phyloP scores from a whole-genome alignment of 2,329 filamentous ascomycete species.

The Arachnomyces sp. region DNA sequence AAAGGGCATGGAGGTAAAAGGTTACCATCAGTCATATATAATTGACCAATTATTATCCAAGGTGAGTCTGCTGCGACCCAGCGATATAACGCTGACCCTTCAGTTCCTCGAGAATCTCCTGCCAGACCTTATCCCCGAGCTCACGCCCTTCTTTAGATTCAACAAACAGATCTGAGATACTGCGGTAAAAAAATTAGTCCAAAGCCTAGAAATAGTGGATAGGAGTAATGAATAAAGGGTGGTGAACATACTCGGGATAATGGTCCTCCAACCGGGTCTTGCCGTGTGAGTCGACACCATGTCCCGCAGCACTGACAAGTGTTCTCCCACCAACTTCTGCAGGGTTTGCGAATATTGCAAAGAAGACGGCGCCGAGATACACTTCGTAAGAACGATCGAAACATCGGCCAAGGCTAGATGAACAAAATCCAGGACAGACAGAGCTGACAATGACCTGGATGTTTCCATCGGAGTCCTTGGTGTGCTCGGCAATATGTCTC shows the following conservation, averaged over 20 bases:
- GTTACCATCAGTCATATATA: no score
- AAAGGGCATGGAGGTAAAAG: no score
- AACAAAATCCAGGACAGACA: conserved; percentile 38
- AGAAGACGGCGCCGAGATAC: conserved; percentile 26
- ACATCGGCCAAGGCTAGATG: conserved; percentile 34
- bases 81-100: conserved; percentile 18
- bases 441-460: conserved; percentile 37
- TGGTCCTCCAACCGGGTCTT: conserved; percentile 13
- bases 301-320: conserved; percentile 33
- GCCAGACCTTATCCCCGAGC: conserved; percentile 33
- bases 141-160: conserved; percentile 21
- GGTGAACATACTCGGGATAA: conserved; percentile 1
- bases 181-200: no score
- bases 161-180: no score
- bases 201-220: no score
- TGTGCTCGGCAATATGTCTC: conserved; percentile 27
- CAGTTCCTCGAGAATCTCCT: conserved; percentile 31
- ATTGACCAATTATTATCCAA: conserved; percentile 40
- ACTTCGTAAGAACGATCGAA: conserved; percentile 29
- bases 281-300: conserved; percentile 36
- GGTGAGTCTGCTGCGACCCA: conserved; percentile 4
- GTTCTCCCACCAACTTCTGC: conserved; percentile 38
- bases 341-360: conserved; percentile 33
- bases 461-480: conserved; percentile 25
- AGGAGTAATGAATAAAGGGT: no score